A percentile compares a stretch with the other conserved stretches of the same genome.
phyloP scores from a whole-genome alignment of 768 basidiomycete genomes.

The Kwoniella heveanensis region DNA sequence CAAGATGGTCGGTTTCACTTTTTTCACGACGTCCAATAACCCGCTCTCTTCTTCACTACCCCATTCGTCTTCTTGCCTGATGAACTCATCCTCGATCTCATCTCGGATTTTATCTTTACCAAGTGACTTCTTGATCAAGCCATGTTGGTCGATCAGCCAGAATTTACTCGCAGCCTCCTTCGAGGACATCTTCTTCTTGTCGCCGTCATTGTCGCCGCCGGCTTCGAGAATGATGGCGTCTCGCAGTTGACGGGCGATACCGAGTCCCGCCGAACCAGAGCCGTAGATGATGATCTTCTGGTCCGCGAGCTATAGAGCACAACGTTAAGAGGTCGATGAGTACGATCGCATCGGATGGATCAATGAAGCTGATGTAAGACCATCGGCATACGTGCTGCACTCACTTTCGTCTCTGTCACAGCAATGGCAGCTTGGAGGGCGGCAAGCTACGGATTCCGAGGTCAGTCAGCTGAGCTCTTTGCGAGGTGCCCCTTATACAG shows the following conservation, averaged over 20 bases:
- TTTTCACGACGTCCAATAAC: conserved; percentile 71
- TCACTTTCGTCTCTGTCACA: conserved; percentile 67
- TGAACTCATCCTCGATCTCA: conserved; percentile 63
- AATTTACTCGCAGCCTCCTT: conserved; percentile 69
- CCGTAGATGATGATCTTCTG: conserved; percentile 80
- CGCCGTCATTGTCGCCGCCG: neutral
- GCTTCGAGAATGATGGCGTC: conserved; percentile 66
- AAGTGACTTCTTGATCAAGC: conserved; percentile 64
- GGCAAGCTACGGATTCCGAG: conserved; percentile 45
- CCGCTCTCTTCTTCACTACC: conserved; percentile 40
- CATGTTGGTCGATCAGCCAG: conserved; percentile 72
- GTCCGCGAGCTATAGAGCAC: conserved; percentile 63
- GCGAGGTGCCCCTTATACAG: neutral
- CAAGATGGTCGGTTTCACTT: conserved; percentile 75
- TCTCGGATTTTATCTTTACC: conserved; percentile 54
- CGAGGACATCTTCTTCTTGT: conserved; percentile 57
- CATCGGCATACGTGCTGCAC: neutral
- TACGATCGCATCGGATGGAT: too few species aligned
- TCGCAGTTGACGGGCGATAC: conserved; percentile 68
- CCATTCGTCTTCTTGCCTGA: conserved; percentile 62
- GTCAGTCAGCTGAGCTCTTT: conserved; percentile 3
- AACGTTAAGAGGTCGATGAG: too few species aligned
- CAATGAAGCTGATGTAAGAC: too few species aligned
- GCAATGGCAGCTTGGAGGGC: conserved; percentile 52
- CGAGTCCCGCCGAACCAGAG: conserved; percentile 72